Conservation (phyloP, 139 green algal species). For the Parachlorella kessleri region DNA sequence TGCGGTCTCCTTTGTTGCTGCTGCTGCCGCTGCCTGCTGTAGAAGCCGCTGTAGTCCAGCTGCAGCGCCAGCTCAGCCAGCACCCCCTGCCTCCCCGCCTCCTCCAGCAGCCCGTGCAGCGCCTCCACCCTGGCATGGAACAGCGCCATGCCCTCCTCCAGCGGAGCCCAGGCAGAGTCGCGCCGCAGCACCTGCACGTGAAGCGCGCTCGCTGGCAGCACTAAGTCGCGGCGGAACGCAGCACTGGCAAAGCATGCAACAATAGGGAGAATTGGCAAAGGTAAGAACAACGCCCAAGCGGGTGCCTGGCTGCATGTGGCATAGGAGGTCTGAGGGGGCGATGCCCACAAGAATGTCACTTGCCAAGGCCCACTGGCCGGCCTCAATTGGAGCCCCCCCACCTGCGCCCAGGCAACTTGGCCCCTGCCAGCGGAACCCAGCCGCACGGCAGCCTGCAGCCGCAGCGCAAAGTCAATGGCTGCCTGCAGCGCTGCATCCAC, state of each 20-base stretch:
- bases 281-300: too few species aligned
- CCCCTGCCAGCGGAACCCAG: background rate
- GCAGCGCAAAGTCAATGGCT: conserved; percentile 4
- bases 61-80: conserved; percentile 19
- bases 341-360: too few species aligned
- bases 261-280: background rate
- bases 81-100: background rate
- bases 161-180: conserved; percentile 6
- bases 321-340: background rate
- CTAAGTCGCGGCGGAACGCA: too few species aligned
- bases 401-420: conserved; percentile 19
- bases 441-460: conserved; percentile 11
- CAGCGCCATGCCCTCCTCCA: background rate
- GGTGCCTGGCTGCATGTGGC: background rate
- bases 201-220: too few species aligned
- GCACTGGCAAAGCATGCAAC: too few species aligned
- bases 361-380: too few species aligned
- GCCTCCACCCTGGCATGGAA: conserved; percentile 1
- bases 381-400: too few species aligned
- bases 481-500: conserved; percentile 19
- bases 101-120: conserved; percentile 1
- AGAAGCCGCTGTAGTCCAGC: conserved; percentile 21
- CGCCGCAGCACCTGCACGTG: conserved; percentile 11
- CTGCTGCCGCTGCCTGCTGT: background rate
- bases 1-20: too few species aligned